Base-by-base conservation (phyloP, 768 basidiomycete genomes). In the Lentinula aciculospora region DNA sequence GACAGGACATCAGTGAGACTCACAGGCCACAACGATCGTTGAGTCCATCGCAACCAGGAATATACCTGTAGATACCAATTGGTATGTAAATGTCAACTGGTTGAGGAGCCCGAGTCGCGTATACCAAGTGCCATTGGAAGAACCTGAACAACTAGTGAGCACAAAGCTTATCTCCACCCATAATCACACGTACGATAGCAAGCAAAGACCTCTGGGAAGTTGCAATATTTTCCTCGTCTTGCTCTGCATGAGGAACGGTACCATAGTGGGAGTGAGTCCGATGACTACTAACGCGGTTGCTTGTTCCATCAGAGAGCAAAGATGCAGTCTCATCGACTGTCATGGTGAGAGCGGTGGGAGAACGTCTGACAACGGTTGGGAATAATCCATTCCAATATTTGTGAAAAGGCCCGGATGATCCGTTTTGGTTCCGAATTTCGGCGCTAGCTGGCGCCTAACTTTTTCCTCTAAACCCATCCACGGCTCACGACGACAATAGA, bases 1-100 rank as follows among this genome's bases (percentile, higher is more conserved):
- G 3, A 32, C 32, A n/a, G 25, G 53, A 12, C 19, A 25, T 27
- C 6, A 13, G 13, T 27, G 13, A 53, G 5, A 62, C 69, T 56
- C 62, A 76, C 75, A 79, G 7, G 79, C 76, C 19, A 77, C 72
- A 31, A 82, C 73, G 17, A 81, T 78, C 1, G 78, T 82, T 42
- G 69, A 72, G 60, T 82, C 79, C 74, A 79, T 75, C 9, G 80
- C 79, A 13, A 70, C 64, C 4, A 82, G 67, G 53, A 81, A 76
- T 8, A 77, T 74, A 8, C 51, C 46, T 47, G 29, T 7, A 28
- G n/a, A 23, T 23, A n/a, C 42, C 19, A 44, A 44, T 23, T 5
- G 37, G 3, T 2, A n/a, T 44, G 21, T 44, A 12, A 25, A n/a
- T n/a, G 23, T n/a, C 15, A 4, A 8, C 12, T 47, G 27, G 21